Evolutionary conservation across 1,139 yeast genomes (phyloP), one percentile per base, ranked within the genome.

Genomic region (Geotrichum citri-aurantii): DNA sequence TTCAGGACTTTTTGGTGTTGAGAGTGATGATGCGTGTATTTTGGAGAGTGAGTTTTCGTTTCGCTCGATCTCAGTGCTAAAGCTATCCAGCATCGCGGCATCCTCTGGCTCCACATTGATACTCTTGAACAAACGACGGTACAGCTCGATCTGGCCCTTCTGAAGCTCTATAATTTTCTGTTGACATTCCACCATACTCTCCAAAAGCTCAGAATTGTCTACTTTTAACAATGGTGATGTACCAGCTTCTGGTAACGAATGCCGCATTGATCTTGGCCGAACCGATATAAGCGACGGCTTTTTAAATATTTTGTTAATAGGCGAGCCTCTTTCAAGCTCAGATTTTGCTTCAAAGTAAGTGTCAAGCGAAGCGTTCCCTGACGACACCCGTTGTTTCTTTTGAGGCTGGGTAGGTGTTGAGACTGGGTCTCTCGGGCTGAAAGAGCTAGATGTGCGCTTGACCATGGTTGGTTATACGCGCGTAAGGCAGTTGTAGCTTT

Each of bases 91-190:
- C 24, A 24, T 52, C 12, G 48, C 52, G 2, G 27, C 14, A n/a
- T 54, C 44, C 12, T 37, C 40, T 10, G 51, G 44, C 5, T 23
- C 24, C 40, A 50, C 17, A 21, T 52, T 44, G 1, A 33, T n/a
- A 8, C 14, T 42, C 12, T 48, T 27, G 14, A 52, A 17, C 17
- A 57, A 21, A 3, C 21, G 29, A 10, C 51, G 31, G n/a, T 48
- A 27, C 12, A 57, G 17, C 2, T 42, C 46, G 12, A 57, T 40
- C 27, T 57, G 56, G 19, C 46, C 31, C 33, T 53, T 50, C 24
- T 52, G 56, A 11, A 57, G 53, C 11, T 52, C 54, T n/a, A 57
- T 57, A 17, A 57, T 47, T 40, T 57, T 57, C 4, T 21, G 14
- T 29, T 57, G 59, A 37, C 21, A 37, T 2, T 37, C 44, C 21